phyloP scores from a whole-genome alignment of 2,329 filamentous ascomycete species.

The Ophiobolus disseminans region DNA sequence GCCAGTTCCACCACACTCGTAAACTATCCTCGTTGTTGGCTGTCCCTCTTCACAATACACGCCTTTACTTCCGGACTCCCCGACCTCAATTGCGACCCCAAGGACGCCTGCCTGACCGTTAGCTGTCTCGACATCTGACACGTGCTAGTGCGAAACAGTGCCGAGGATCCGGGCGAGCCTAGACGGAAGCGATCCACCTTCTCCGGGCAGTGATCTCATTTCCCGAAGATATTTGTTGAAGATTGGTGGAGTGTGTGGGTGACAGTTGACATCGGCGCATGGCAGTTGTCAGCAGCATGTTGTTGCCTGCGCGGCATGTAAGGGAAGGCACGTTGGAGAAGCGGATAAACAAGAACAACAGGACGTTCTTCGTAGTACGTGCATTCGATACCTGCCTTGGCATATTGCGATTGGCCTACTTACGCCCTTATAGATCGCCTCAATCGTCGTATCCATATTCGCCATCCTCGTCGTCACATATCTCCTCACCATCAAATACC shows the following conservation, averaged over 20 bases:
- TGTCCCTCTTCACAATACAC: constrained; percentile 2
- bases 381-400: neutral
- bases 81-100: constrained; percentile 12
- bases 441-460: constrained; percentile 40
- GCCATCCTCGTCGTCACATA: constrained; percentile 43
- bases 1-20: constrained; percentile 19
- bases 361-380: constrained; percentile 41
- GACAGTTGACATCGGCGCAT: constrained; percentile 13
- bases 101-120: constrained; percentile 5
- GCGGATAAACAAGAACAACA: constrained; percentile 29
- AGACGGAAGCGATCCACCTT: constrained; percentile 28
- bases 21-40: constrained; percentile 9
- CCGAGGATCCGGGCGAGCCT: constrained; percentile 18
- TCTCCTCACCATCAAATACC: constrained; percentile 35
- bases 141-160: constrained; percentile 23
- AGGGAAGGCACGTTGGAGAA: constrained; percentile 30
- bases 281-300: constrained; percentile 29
- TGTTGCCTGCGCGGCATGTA: constrained; percentile 31
- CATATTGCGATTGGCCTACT: constrained; percentile 6
- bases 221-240: constrained; percentile 17
- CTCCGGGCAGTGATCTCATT: constrained; percentile 34
- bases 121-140: constrained; percentile 16
- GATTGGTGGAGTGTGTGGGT: constrained; percentile 11
- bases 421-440: constrained; percentile 30
- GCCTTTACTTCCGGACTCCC: constrained; percentile 1